Base-by-base conservation (phyloP, 148 eudicot species). In the Chenopodium album region DNA sequence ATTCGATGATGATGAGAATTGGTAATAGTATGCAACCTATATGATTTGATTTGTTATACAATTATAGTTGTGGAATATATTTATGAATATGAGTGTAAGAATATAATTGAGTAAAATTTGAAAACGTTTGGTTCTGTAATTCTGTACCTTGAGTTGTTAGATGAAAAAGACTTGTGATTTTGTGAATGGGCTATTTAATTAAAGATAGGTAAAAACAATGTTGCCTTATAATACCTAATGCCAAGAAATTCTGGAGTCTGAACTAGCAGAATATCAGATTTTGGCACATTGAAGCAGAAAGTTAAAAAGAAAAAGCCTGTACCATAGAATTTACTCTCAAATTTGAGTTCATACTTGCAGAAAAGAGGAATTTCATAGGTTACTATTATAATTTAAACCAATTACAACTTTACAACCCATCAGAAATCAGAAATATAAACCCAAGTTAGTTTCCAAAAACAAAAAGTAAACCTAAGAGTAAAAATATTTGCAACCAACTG, bases 401-500 rank as follows among this genome's bases (percentile, higher is more conserved):
- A n/a, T 41, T 72, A 16, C 64, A 74, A 46, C 23, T 14, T 41
- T 72, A 16, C 64, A 74, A 46, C 17, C n/a, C 75, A 46, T 13
- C 59, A 74, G 47, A 46, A 46, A 73, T 48, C 64, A 48, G 72
- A 17, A 73, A 78, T 23, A 0, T n/a, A 29, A 41, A 80, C 41
- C 28, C 60, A 41, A n/a, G 34, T 67, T 67, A 67, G 29, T 19
- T 28, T 67, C 29, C 71, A 67, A 26, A 62, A 62, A 7, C 1
- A 26, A 31, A 48, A 17, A 17, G 22, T 20, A 60, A 65, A 80
- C 28, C 81, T 46, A 83, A 74, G 81, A 80, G 17, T 16, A 46
- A 52, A 79, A 77, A 77, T 75, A 85, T 75, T 74, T 83, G 78
- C 82, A 90, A 70, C 92, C 88, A 77, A 89, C 65, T 5, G 87